Conservation (phyloP, 108 stramenopile species). For the Nitzschia sp. region DNA sequence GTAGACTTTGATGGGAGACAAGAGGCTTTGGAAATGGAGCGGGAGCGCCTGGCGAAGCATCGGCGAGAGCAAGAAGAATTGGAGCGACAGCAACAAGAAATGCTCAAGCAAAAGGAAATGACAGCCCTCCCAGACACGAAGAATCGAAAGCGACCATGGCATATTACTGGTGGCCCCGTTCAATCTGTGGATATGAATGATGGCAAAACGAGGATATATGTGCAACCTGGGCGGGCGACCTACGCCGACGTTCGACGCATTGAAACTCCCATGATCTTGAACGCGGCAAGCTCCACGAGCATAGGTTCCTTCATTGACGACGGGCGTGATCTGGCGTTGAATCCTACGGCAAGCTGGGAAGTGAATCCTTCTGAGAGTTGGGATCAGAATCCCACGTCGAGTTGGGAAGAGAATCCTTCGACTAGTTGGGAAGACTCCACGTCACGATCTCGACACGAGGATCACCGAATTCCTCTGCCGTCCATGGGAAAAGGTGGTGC, state of each 20-base stretch:
- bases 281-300: background rate
- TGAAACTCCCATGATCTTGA: background rate
- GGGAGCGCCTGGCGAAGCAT: background rate
- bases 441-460: too few species aligned
- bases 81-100: background rate
- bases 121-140: background rate
- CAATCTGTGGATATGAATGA: slow-evolving; percentile 1
- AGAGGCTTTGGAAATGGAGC: slow-evolving; percentile 4
- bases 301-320: background rate
- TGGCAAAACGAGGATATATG: slow-evolving; percentile 5
- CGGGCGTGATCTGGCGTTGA: too few species aligned
- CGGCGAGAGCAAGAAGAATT: background rate
- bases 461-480: too few species aligned
- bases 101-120: background rate
- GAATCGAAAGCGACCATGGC: background rate
- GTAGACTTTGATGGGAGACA: slow-evolving; percentile 13
- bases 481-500: background rate
- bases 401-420: too few species aligned
- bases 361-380: too few species aligned
- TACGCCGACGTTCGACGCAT: background rate
- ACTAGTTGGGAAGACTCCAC: too few species aligned
- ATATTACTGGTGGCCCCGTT: background rate
- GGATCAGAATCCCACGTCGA: too few species aligned
- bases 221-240: background rate
- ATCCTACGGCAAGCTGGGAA: too few species aligned